These are phyloP conservation scores for Termitomyces sp. DNA, from an alignment of 768 basidiomycete species.

Conservation along the genomic window DNA sequence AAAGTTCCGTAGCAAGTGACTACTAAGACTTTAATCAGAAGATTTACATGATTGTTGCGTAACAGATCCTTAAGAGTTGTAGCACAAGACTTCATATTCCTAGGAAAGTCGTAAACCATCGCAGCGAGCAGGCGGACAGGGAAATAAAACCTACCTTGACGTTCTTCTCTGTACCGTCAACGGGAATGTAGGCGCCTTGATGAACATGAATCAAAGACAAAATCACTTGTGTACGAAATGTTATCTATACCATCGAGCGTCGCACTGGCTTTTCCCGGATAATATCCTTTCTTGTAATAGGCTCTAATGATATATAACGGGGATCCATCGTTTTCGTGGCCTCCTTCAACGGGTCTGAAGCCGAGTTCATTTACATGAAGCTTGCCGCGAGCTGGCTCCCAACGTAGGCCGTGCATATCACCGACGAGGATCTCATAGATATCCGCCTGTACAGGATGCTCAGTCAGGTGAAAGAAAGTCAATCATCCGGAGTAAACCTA, in stretches of 20 bases:
- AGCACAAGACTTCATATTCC: constrained; percentile 34
- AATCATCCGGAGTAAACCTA: constrained; percentile 18
- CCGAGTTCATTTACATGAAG: constrained; percentile 39
- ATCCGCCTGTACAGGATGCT: constrained; percentile 35
- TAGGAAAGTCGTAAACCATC: not conserved
- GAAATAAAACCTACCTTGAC: constrained; percentile 32
- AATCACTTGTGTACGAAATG: not conserved
- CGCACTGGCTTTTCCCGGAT: constrained; percentile 62
- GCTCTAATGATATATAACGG: constrained; percentile 59
- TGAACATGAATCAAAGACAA: not conserved
- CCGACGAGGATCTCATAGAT: constrained; percentile 71
- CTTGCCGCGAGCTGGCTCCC: constrained; percentile 46
- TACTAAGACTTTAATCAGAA: not conserved
- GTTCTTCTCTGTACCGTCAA: constrained; percentile 43
- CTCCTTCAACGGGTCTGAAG: constrained; percentile 58
- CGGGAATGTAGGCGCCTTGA: constrained; percentile 53
- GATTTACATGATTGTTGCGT: not conserved
- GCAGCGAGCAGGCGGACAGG: not conserved
- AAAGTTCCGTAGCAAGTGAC: not conserved
- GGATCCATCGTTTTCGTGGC: constrained; percentile 55
- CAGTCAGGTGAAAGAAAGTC: not conserved
- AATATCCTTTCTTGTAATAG: constrained; percentile 39
- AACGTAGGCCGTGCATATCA: constrained; percentile 46
- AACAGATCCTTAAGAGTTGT: constrained; percentile 12
- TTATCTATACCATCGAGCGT: constrained; percentile 38